Percentiles rank a stretch among this genome's conserved stretches.
Evolutionary conservation across 306 rosid species (phyloP).

Genomic region (Castanea sativa): DNA sequence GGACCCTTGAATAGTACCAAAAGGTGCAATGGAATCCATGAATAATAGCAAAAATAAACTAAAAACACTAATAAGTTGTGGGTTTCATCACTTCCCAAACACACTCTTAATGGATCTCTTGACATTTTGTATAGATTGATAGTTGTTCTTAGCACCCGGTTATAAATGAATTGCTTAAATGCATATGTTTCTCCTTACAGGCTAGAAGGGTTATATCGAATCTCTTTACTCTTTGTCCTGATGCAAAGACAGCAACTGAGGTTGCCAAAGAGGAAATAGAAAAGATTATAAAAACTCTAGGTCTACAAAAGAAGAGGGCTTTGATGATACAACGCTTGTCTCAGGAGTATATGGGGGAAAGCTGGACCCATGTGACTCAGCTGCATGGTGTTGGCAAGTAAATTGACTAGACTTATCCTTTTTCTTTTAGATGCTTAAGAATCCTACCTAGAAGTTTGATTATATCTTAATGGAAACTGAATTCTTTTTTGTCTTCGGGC

Average conservation of each 20-base stretch:
- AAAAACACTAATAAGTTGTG: too few species aligned
- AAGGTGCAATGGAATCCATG: too few species aligned
- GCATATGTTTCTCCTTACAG: constrained; percentile 37
- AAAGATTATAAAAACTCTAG: constrained; percentile 43
- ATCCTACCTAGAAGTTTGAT: neutral
- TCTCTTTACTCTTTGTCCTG: constrained; percentile 61
- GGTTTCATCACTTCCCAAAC: too few species aligned
- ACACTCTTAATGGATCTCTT: neutral
- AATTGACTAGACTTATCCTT: constrained; percentile 4
- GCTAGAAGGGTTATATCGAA: constrained; percentile 25
- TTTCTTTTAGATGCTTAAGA: neutral
- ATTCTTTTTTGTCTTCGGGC: neutral
- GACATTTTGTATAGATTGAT: neutral
- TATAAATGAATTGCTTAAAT: neutral
- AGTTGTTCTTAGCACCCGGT: neutral
- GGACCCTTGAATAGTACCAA: too few species aligned
- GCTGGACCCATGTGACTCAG: constrained; percentile 74
- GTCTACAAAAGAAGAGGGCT: constrained; percentile 55
- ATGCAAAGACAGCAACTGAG: constrained; percentile 55
- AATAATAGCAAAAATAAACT: too few species aligned
- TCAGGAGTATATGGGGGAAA: constrained; percentile 47
- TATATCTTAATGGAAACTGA: too few species aligned
- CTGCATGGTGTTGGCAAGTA: constrained; percentile 79
- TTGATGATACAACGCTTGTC: constrained; percentile 49
- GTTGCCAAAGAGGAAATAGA: constrained; percentile 42